Evolutionary conservation across 495 filamentous ascomycete genomes (phyloP), one percentile per base, ranked within the genome.

Genomic region (Gamarada debralockiae): DNA sequence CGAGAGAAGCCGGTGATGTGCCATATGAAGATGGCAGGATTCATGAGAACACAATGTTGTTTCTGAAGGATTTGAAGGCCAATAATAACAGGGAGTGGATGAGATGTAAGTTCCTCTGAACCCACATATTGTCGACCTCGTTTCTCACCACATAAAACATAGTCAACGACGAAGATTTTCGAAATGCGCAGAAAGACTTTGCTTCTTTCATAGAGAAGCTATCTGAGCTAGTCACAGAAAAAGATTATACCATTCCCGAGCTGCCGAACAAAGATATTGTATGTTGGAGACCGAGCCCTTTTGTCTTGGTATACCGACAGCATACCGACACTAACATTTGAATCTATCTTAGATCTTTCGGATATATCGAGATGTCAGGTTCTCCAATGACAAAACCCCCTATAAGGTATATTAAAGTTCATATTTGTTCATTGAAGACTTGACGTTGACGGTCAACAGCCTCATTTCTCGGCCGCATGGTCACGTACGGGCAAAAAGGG

Each of bases 341-440:
- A 10, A 4, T 29, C 27, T n/a, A 10, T 10, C 4, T 29, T 29
- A 29, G 27, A 77, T 90, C 21, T 93, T 92, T 59, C 81, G 90
- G 37, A 92, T 96, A 40, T 89, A 96, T 62, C 75, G 90, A 44
- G 90, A 95, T 63, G 75, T 91, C 20, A 73, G 87, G 17, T 92
- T 92, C 64, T 83, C 72, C 64, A 80, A 86, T 20, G 85, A 95
- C 58, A 86, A 78, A 27, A 91, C 89, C 1, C 90, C 90, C 1
- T 96, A 96, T 67, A 95, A 93, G 81, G 79, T 86, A 29, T 82
- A 90, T 69, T n/a, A n/a, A n/a, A n/a, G n/a, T n/a, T n/a, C 10
- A 29, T 29, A 4, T 29, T 29, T 29, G 27, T 29, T n/a, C n/a
- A n/a, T n/a, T n/a, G 27, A 10, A 29, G 27, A 29, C 27, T 10